phyloP scores from a whole-genome alignment of 306 rosid species.

The Glycyrrhiza uralensis region DNA sequence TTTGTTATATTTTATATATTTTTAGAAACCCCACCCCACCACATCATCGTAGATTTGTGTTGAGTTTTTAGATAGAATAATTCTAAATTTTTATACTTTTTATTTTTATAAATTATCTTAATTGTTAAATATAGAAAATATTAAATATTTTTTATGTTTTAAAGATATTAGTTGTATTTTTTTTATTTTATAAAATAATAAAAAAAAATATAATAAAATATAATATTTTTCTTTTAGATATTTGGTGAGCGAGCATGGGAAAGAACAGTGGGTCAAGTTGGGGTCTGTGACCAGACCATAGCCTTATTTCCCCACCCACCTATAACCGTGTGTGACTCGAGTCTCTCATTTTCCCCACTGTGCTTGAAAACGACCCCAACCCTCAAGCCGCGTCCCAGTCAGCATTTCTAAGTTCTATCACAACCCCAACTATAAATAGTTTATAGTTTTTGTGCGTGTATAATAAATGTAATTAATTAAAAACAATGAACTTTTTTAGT shows the following conservation, averaged over 20 bases:
- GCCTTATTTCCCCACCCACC: background rate
- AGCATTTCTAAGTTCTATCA: background rate
- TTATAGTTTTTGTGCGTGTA: background rate
- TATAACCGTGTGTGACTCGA: constrained; percentile 28
- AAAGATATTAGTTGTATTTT: no score
- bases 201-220: no score
- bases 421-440: background rate
- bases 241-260: background rate
- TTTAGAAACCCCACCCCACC: background rate
- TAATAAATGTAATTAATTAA: background rate
- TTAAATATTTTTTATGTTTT: no score
- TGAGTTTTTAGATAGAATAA: no score
- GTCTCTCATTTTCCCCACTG: background rate
- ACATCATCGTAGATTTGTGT: constrained; percentile 5
- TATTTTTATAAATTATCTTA: no score
- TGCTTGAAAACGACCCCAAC: constrained; percentile 21
- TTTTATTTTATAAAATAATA: no score
- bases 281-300: background rate
- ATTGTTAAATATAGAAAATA: no score
- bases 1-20: background rate
- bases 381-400: constrained; percentile 20
- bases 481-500: no score
- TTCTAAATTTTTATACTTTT: no score
- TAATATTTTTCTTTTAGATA: no score
- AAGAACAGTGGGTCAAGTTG: constrained; percentile 17